These are phyloP conservation scores for Xylariales sp. DNA, from an alignment of 2,329 filamentous ascomycete genomes.

Conservation along the genomic window DNA sequence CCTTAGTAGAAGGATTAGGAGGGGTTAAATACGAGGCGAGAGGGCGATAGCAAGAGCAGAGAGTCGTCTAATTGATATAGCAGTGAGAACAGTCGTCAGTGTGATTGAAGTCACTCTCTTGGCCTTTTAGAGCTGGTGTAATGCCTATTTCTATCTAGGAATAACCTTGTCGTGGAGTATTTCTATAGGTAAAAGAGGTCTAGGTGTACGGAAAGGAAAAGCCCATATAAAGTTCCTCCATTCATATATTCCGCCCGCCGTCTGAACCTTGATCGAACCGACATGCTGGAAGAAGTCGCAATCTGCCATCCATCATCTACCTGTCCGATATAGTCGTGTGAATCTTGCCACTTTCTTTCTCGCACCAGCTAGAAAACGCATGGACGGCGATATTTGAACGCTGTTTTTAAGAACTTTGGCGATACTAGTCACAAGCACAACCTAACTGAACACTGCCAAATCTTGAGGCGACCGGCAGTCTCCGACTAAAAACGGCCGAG, in stretches of 20 bases:
- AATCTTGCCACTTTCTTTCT: too few species aligned
- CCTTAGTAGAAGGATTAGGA: background rate
- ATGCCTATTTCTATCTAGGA: background rate
- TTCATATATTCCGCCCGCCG: background rate
- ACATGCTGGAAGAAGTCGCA: background rate
- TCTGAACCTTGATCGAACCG: constrained; percentile 12
- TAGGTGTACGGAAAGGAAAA: too few species aligned
- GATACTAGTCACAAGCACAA: too few species aligned
- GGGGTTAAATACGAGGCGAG: background rate
- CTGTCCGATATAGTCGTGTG: too few species aligned
- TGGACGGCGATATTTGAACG: too few species aligned
- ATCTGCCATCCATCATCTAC: too few species aligned
- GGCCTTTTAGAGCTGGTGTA: background rate
- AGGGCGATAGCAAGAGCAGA: background rate
- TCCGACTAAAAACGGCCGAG: too few species aligned
- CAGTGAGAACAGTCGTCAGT: background rate
- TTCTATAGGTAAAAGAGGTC: background rate
- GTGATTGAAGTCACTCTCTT: too few species aligned
- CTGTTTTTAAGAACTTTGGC: too few species aligned
- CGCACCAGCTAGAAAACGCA: too few species aligned
- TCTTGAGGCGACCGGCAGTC: too few species aligned
- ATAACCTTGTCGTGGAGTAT: constrained; percentile 6
- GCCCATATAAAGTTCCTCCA: constrained; percentile 8
- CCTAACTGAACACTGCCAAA: too few species aligned
- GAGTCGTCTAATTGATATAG: background rate